phyloP scores from a whole-genome alignment of 2,329 filamentous ascomycete genomes.

The Dendryphion nanum region DNA sequence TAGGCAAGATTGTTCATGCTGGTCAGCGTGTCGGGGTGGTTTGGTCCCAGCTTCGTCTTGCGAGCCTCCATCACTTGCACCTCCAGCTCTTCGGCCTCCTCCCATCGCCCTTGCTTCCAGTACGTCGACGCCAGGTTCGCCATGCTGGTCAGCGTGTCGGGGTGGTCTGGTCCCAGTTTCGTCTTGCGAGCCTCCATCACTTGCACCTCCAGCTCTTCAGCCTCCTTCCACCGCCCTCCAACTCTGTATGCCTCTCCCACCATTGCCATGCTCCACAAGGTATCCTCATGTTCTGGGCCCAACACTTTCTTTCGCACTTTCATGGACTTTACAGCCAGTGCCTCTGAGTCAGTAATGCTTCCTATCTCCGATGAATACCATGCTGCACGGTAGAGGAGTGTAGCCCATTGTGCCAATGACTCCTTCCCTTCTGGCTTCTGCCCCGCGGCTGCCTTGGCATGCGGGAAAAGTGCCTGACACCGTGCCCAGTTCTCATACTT shows the following conservation, averaged over 20 bases:
- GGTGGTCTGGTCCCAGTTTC: slow-evolving; percentile 5
- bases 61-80: no score
- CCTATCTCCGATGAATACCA: slow-evolving; percentile 8
- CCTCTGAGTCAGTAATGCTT: slow-evolving; percentile 1
- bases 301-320: slow-evolving; percentile 4
- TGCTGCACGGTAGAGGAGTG: slow-evolving; percentile 4
- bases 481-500: slow-evolving; percentile 32
- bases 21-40: no score
- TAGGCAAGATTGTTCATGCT: no score
- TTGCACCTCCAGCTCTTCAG: slow-evolving; percentile 2
- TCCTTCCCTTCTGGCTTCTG: slow-evolving; percentile 1
- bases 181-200: slow-evolving; percentile 5
- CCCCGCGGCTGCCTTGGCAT: slow-evolving; percentile 14
- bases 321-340: slow-evolving; percentile 3
- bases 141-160: slow-evolving; percentile 3
- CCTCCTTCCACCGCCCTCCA: background rate
- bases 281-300: slow-evolving; percentile 5
- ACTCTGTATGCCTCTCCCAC: slow-evolving; percentile 4
- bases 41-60: no score
- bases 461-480: slow-evolving; percentile 32
- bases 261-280: background rate
- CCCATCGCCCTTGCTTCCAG: no score
- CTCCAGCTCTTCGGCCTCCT: no score
- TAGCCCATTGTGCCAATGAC: slow-evolving; percentile 2
- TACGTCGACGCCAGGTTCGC: no score